Evolutionary conservation across 192 early-diverging fungal genomes (phyloP).

Genomic region (Podila epigama): DNA sequence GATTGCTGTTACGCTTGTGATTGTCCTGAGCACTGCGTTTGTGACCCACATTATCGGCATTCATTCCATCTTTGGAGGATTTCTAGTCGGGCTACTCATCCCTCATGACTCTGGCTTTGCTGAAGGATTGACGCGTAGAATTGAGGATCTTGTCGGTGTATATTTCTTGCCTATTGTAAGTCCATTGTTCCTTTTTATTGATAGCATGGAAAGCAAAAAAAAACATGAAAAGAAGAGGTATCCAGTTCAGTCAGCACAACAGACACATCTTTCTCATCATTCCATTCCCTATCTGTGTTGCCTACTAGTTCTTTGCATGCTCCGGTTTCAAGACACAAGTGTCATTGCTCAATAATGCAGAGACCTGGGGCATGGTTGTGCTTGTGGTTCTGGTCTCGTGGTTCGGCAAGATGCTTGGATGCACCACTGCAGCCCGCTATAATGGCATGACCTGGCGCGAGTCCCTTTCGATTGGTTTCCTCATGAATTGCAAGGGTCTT

Average conservation of each 20-base stretch:
- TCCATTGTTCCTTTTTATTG: background rate
- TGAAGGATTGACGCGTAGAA: slow-evolving; percentile 83
- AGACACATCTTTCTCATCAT: background rate
- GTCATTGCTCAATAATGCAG: slow-evolving; percentile 68
- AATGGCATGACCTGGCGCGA: slow-evolving; percentile 80
- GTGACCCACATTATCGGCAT: slow-evolving; percentile 87
- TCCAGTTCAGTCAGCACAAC: background rate
- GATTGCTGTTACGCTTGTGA: slow-evolving; percentile 73
- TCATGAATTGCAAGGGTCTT: slow-evolving; percentile 95
- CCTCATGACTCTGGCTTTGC: slow-evolving; percentile 89
- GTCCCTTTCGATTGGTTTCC: slow-evolving; percentile 78
- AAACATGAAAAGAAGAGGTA: too few species aligned
- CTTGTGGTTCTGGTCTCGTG: slow-evolving; percentile 75
- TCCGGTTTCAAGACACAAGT: slow-evolving; percentile 89
- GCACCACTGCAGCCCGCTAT: slow-evolving; percentile 66
- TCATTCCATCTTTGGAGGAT: slow-evolving; percentile 92
- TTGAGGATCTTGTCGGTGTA: slow-evolving; percentile 87
- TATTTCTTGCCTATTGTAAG: slow-evolving; percentile 83
- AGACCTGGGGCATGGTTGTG: slow-evolving; percentile 77
- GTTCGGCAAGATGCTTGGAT: slow-evolving; percentile 84
- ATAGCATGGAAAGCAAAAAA: too few species aligned
- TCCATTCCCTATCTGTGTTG: background rate
- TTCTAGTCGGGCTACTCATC: slow-evolving; percentile 80
- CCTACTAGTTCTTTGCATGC: slow-evolving; percentile 81
- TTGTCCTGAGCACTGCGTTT: slow-evolving; percentile 73